phyloP scores from a whole-genome alignment of 352 stramenopile species.

The Pythium dissotocum region DNA sequence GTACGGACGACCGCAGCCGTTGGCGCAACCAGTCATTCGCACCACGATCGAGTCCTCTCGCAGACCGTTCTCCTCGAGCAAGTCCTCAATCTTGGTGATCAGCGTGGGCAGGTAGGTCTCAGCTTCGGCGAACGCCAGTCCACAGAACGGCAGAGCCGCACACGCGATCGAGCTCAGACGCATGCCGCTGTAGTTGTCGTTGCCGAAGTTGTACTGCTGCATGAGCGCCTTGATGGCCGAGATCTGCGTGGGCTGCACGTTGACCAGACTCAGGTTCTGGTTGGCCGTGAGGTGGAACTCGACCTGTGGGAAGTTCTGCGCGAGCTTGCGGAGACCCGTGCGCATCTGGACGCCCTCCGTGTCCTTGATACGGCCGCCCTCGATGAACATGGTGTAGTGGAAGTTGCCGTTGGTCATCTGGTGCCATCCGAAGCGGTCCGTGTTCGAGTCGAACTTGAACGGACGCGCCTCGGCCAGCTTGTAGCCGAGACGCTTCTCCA shows the following conservation, averaged over 20 bases:
- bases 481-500: slow-evolving; percentile 94
- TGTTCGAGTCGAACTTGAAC: slow-evolving; percentile 70
- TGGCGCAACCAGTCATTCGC: slow-evolving; percentile 98
- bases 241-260: slow-evolving; percentile 92
- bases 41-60: slow-evolving; percentile 96
- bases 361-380: slow-evolving; percentile 94
- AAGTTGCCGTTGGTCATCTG: slow-evolving; percentile 71
- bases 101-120: slow-evolving; percentile 94
- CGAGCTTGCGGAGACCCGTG: slow-evolving; percentile 89
- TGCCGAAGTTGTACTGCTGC: slow-evolving; percentile 90
- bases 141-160: slow-evolving; percentile 95
- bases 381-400: slow-evolving; percentile 83
- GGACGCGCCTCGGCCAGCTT: slow-evolving; percentile 87
- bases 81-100: slow-evolving; percentile 90
- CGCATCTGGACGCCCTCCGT: slow-evolving; percentile 83
- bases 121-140: slow-evolving; percentile 96
- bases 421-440: slow-evolving; percentile 78
- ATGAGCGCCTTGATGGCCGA: slow-evolving; percentile 91
- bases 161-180: slow-evolving; percentile 93
- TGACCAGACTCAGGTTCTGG: slow-evolving; percentile 94
- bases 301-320: slow-evolving; percentile 91
- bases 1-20: slow-evolving; percentile 96
- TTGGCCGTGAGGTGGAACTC: slow-evolving; percentile 95
- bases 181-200: slow-evolving; percentile 80
- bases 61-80: slow-evolving; percentile 91